Base-by-base conservation (phyloP, 495 filamentous ascomycete species). In the Aspergillus steynii region DNA sequence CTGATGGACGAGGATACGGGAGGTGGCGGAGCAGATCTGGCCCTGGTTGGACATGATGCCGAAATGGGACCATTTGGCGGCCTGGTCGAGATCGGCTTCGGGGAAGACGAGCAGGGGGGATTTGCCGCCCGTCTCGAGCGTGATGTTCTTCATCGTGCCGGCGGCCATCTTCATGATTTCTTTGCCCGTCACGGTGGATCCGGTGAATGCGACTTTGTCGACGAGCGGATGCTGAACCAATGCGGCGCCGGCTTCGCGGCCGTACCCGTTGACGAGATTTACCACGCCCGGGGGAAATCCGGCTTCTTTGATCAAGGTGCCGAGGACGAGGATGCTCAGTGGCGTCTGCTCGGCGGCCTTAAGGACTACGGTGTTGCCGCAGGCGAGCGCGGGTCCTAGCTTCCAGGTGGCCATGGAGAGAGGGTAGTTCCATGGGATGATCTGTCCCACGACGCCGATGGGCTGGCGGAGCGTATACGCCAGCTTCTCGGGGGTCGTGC, bases 311-410 rank as follows among this genome's bases (percentile, higher is more conserved):
- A 96, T 83, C 56, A 96, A 81, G 20, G 83, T 85, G 0, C 85
- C 93, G 12, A 96, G 73, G 71, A 91, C 88, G 3, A 96, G 79
- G 62, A 90, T 89, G 32, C 89, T 92, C 25, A 97, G 80, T 0
- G 93, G 93, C 1, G 93, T 96, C 73, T 96, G 93, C 73, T 97
- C 93, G 3, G 93, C 92, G 15, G 92, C 84, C 74, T 97, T 97
- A 31, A 97, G 73, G 3, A 97, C 87, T 26, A 96, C 76, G 0
- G 91, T 93, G 70, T 97, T 97, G 26, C 93, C 92, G 62, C 88
- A 91, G 55, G 89, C 90, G 28, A 97, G 80, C 12, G 93, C 93
- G 3, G 93, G 93, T 7, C 90, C 92, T 0, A 97, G 76, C 70
- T 97, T 97, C 93, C 93, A 96, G 5, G 90, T 87, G 1, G 91